Evolutionary conservation across 1,139 yeast species (phyloP).

Genomic region (Taphrina wiesneri): DNA sequence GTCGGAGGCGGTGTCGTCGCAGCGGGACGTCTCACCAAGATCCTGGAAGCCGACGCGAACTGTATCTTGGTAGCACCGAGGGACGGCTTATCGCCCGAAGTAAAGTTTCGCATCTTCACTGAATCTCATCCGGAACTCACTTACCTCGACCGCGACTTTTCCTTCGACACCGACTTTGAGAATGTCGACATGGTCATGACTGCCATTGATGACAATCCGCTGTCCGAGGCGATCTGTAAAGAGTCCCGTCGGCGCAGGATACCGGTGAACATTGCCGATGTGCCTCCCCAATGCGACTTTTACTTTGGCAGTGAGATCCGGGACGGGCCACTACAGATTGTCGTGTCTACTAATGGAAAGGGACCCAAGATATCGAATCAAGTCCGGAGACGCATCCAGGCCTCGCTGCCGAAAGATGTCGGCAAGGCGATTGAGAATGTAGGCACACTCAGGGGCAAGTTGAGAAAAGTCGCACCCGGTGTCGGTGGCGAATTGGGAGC

Average conservation of each 20-base stretch:
- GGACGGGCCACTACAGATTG: conserved; percentile 73
- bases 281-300: conserved; percentile 79
- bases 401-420: conserved; percentile 41
- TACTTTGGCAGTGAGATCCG: conserved; percentile 80
- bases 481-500: conserved; percentile 35
- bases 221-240: conserved; percentile 61
- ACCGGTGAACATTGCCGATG: conserved; percentile 82
- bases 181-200: conserved; percentile 59
- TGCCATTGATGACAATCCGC: conserved; percentile 70
- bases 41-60: conserved; percentile 67
- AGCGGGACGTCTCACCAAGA: conserved; percentile 64
- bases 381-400: conserved; percentile 61
- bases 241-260: conserved; percentile 55
- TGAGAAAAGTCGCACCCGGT: conserved; percentile 49
- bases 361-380: conserved; percentile 73
- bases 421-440: conserved; percentile 65
- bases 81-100: conserved; percentile 54
- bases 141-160: conserved; percentile 56
- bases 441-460: conserved; percentile 57
- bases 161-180: conserved; percentile 41
- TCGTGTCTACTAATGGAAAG: conserved; percentile 82
- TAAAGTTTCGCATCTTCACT: conserved; percentile 49
- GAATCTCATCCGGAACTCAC: conserved; percentile 50
- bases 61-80: conserved; percentile 68
- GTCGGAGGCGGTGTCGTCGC: conserved; percentile 81